A percentile compares a stretch with the other conserved stretches of the same genome.
phyloP scores from a whole-genome alignment of 2,329 filamentous ascomycete genomes.

The Fusarium coicis region DNA sequence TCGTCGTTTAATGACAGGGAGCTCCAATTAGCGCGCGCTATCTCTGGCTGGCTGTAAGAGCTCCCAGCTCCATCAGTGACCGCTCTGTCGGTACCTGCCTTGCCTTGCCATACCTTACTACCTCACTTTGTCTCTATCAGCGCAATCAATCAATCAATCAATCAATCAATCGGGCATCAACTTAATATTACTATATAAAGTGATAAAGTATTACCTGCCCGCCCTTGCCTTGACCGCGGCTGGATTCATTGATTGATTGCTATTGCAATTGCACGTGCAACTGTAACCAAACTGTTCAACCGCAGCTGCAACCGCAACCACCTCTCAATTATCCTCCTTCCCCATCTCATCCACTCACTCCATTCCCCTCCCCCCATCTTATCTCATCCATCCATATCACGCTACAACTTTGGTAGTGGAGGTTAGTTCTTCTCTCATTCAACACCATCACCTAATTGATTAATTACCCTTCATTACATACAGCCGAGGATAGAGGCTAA shows the following conservation, averaged over 20 bases:
- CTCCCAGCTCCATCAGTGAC: constrained; percentile 25
- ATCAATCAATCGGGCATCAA: background rate
- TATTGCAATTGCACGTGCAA: constrained; percentile 34
- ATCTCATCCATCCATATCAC: constrained; percentile 27
- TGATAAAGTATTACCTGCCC: background rate
- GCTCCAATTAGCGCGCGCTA: constrained; percentile 37
- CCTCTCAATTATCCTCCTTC: constrained; percentile 29
- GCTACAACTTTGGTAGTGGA: constrained; percentile 9
- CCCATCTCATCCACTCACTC: constrained; percentile 13
- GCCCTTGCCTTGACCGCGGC: constrained; percentile 11
- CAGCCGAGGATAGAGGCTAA: constrained; percentile 15
- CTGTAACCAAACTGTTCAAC: constrained; percentile 33
- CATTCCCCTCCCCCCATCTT: constrained; percentile 16
- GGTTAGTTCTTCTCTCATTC: constrained; percentile 16
- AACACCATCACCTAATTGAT: constrained; percentile 26
- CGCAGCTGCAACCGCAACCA: constrained; percentile 32
- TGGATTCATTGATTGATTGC: constrained; percentile 1
- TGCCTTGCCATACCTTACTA: background rate
- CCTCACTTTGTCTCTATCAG: background rate
- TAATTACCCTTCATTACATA: background rate
- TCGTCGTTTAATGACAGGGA: constrained; percentile 23
- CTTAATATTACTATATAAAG: background rate
- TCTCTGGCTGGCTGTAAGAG: constrained; percentile 12
- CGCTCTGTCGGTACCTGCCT: constrained; percentile 35
- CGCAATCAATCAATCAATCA: background rate